phyloP scores from a whole-genome alignment of 108 stramenopile species.

The Nitzschia sp. region DNA sequence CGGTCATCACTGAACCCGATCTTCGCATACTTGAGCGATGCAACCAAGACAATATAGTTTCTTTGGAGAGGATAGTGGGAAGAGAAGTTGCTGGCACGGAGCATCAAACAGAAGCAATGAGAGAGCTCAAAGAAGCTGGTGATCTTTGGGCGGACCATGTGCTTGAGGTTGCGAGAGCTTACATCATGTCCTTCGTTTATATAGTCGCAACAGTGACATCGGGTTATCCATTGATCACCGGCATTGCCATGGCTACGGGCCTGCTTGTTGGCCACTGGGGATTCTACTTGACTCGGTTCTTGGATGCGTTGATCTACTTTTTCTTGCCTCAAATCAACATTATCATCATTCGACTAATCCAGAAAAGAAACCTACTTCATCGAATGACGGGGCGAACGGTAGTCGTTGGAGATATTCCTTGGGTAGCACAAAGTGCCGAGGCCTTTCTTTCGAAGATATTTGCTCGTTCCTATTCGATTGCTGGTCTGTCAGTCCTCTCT shows the following conservation, averaged over 20 bases:
- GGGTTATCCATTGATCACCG: conserved; percentile 53
- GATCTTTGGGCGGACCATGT: conserved; percentile 63
- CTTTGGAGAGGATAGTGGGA: conserved; percentile 54
- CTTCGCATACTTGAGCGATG: conserved; percentile 50
- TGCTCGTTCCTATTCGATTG: conserved; percentile 77
- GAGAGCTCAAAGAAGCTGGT: conserved; percentile 43
- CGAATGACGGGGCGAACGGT: conserved; percentile 84
- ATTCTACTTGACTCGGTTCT: conserved; percentile 15
- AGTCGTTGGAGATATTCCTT: conserved; percentile 81
- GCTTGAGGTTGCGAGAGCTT: conserved; percentile 59
- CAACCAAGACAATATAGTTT: conserved; percentile 48
- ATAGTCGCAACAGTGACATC: conserved; percentile 59
- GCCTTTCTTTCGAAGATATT: conserved; percentile 80
- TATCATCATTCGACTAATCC: conserved; percentile 54
- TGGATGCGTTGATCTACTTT: conserved; percentile 77
- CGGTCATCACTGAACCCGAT: conserved; percentile 55
- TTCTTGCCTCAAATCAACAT: conserved; percentile 76
- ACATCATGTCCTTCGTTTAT: conserved; percentile 64
- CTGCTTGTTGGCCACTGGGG: conserved; percentile 11
- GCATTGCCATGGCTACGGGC: conserved; percentile 51
- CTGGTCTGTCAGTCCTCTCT: conserved; percentile 60
- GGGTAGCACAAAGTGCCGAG: conserved; percentile 72
- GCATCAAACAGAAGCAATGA: not conserved
- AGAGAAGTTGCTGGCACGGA: conserved; percentile 31
- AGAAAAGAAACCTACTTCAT: conserved; percentile 61